A percentile compares a stretch with the other conserved stretches of the same genome.
phyloP scores from a whole-genome alignment of 225 moss, liverwort and hornwort species.

The Asterella californica region DNA sequence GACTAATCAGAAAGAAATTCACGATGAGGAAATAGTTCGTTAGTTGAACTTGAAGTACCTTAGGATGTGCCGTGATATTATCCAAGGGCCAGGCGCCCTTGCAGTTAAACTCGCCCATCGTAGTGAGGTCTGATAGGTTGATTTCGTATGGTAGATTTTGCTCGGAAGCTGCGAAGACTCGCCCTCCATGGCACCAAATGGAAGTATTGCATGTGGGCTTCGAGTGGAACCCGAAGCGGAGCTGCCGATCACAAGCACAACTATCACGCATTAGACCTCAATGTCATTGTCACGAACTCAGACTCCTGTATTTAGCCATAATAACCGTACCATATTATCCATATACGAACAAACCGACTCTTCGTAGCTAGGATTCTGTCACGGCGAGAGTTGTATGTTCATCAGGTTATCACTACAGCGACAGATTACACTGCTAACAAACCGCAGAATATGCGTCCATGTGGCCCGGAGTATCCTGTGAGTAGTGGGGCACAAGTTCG shows the following conservation, averaged over 20 bases:
- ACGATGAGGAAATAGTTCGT: not conserved
- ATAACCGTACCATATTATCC: not conserved
- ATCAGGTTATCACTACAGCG: not conserved
- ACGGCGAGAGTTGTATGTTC: too few relatives aligned
- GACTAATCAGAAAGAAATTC: not conserved
- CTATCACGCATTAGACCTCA: not conserved
- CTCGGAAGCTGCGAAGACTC: conserved; percentile 13
- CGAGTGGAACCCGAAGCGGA: conserved; percentile 9
- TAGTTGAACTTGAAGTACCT: not conserved
- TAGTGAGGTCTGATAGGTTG: conserved; percentile 16
- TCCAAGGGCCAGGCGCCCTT: conserved; percentile 17
- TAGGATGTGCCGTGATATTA: conserved; percentile 23
- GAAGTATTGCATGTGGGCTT: conserved; percentile 24
- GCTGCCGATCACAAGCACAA: conserved; percentile 8
- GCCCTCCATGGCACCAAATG: conserved; percentile 2
- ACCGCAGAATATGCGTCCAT: too few relatives aligned
- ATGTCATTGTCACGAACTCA: too few relatives aligned
- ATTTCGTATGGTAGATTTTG: conserved; percentile 22
- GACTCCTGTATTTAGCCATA: too few relatives aligned
- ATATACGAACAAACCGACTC: not conserved
- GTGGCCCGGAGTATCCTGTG: too few relatives aligned
- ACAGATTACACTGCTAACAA: too few relatives aligned
- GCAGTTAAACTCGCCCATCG: not conserved
- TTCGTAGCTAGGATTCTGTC: too few relatives aligned
- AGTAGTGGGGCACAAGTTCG: not conserved